phyloP scores from a whole-genome alignment of 2,329 filamentous ascomycete species.

The Sarocladiaceae sp. region DNA sequence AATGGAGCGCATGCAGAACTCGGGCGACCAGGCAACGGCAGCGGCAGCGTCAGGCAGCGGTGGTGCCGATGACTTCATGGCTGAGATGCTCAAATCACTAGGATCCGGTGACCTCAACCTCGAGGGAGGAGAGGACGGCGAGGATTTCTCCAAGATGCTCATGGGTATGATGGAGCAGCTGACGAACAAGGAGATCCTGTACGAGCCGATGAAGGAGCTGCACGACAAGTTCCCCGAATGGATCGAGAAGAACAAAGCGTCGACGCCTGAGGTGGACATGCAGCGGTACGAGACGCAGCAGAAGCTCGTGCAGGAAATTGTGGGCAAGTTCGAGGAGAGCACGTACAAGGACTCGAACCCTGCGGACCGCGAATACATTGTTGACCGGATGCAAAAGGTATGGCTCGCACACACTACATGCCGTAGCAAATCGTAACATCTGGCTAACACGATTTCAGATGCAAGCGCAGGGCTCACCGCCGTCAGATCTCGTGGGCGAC shows the following conservation, averaged over 20 bases:
- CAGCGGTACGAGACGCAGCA: conserved; percentile 78
- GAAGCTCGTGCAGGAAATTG: conserved; percentile 74
- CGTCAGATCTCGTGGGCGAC: conserved; percentile 84
- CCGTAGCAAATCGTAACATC: not conserved
- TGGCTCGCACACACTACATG: conserved; percentile 19
- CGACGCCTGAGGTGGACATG: conserved; percentile 63
- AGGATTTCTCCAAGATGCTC: conserved; percentile 90
- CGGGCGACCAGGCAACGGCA: conserved; percentile 77
- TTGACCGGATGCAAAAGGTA: conserved; percentile 97
- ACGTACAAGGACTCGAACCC: conserved; percentile 78
- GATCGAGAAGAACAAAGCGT: conserved; percentile 70
- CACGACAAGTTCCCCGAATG: conserved; percentile 87
- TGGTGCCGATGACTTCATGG: conserved; percentile 70
- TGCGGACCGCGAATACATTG: conserved; percentile 82
- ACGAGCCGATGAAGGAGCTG: conserved; percentile 97
- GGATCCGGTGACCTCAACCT: conserved; percentile 50
- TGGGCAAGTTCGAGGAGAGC: conserved; percentile 76
- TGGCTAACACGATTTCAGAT: conserved; percentile 53
- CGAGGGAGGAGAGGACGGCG: conserved; percentile 55
- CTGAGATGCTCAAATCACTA: conserved; percentile 88
- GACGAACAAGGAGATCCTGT: conserved; percentile 95
- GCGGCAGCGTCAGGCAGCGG: conserved; percentile 58
- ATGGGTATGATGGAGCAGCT: conserved; percentile 99
- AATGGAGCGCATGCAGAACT: conserved; percentile 93
- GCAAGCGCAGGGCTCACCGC: conserved; percentile 91